Percentiles rank a stretch among this genome's conserved stretches.
These are phyloP conservation scores for Bipolaris oryzae DNA, from an alignment of 2,329 filamentous ascomycete species.

Conservation along the genomic window DNA sequence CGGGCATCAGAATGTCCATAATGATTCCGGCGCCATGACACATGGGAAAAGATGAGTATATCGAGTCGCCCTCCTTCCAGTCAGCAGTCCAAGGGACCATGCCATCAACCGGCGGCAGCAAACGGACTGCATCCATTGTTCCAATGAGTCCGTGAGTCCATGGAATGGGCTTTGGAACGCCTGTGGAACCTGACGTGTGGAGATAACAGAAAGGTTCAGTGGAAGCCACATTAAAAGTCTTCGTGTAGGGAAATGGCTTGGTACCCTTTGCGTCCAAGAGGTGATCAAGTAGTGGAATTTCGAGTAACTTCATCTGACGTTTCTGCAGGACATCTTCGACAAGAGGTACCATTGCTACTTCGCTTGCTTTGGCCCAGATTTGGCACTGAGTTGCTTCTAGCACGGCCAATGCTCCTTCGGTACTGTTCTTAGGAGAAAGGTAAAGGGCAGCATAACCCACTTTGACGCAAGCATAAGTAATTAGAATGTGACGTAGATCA, in stretches of 20 bases:
- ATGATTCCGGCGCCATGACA: constrained; percentile 49
- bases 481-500: constrained; percentile 49
- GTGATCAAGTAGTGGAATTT: constrained; percentile 21
- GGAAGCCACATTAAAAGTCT: constrained; percentile 28
- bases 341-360: constrained; percentile 8
- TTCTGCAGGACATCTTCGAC: constrained; percentile 17
- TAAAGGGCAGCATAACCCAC: constrained; percentile 43
- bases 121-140: constrained; percentile 48
- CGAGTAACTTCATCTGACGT: constrained; percentile 18
- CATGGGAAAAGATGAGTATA: constrained; percentile 48
- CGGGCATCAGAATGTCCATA: constrained; percentile 51
- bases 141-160: constrained; percentile 43
- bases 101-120: constrained; percentile 40
- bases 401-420: constrained; percentile 28
- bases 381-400: constrained; percentile 26
- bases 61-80: constrained; percentile 30
- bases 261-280: constrained; percentile 18
- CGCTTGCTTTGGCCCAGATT: constrained; percentile 23
- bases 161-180: constrained; percentile 44
- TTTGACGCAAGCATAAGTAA: constrained; percentile 49
- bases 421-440: constrained; percentile 30
- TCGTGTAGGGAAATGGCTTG: constrained; percentile 20
- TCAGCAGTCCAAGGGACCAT: constrained; percentile 27
- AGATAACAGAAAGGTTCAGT: constrained; percentile 36
- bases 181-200: constrained; percentile 48